Base-by-base conservation (phyloP, 2,329 filamentous ascomycete genomes). In the Trichoderma koningiopsis region DNA sequence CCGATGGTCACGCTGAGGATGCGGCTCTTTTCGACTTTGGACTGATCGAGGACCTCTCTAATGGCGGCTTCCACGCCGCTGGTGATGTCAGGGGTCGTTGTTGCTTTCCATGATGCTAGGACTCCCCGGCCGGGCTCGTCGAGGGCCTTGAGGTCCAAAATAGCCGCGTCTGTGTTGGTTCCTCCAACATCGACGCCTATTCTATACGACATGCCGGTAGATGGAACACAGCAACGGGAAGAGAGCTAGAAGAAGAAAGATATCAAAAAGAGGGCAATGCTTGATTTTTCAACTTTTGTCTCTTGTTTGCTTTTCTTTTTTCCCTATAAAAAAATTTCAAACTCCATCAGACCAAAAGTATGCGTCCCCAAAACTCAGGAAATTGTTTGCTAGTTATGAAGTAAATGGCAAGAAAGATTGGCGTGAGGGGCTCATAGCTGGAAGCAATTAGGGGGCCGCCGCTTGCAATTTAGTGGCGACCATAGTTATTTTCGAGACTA, bases 21-120 rank as follows among this genome's bases (percentile, higher is more conserved):
- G 16, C 79, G 77, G 27, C 71, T 72, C 55, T 79, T 76, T 35
- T 81, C 77, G 57, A 83, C 75, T 0, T 74, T 71, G 0, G 82
- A 81, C 31, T 77, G 76, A 5, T 71, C 70, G 4, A 86, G 73
- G 0, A 86, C 80, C 11, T 79, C 79, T 13, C 77, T 73, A 68
- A 86, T 83, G n/a, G 83, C 83, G 11, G 74, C 73, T 70, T 82
- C 79, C 33, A 86, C 84, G 24, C 84, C 85, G 62, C 77, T 79
- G 43, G 84, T 85, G 47, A 85, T 83, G 73, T 86, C 82, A n/a
- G 79, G 72, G 1, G 83, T 86, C 0, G 84, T 86, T 0, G 82
- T 76, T 4, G 83, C 81, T 74, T 86, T 86, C 75, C 82, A 78
- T 19, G 81, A 84, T 4, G 83, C 83, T 5, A 83, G 73, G 10